Evolutionary conservation across 768 basidiomycete species (phyloP).

Genomic region (Suillus sp.): DNA sequence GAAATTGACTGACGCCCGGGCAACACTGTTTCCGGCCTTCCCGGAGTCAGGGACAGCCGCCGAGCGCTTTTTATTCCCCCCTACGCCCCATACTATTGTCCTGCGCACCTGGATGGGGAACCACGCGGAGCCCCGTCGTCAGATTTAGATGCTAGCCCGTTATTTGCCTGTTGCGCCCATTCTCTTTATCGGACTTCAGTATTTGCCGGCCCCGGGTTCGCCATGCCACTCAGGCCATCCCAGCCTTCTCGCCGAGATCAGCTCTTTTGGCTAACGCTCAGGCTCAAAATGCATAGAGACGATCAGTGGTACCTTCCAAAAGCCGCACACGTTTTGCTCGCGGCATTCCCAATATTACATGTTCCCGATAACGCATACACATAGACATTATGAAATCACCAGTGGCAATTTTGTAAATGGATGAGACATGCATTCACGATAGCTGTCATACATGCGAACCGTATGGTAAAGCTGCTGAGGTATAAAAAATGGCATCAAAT

Average conservation of each 20-base stretch:
- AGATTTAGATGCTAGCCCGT: background rate
- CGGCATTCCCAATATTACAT: background rate
- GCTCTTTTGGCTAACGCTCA: background rate
- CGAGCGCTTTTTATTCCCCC: background rate
- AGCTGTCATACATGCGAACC: background rate
- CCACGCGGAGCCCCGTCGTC: background rate
- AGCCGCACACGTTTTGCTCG: too few relatives aligned
- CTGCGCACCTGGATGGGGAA: background rate
- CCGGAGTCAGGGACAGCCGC: background rate
- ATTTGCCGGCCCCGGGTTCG: background rate
- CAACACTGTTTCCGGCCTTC: background rate
- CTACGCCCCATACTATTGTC: too few relatives aligned
- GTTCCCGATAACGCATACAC: background rate
- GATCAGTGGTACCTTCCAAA: background rate
- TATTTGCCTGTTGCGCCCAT: background rate
- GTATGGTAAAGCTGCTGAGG: too few relatives aligned
- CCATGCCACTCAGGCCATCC: background rate
- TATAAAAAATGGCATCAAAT: background rate
- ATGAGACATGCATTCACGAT: background rate
- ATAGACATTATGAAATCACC: background rate
- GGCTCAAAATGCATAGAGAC: background rate
- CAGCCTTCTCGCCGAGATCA: background rate
- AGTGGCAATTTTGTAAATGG: background rate
- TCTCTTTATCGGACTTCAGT: background rate
- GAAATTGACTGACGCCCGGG: background rate